phyloP scores from a whole-genome alignment of 371 early-diverging fungal species.

The Apophysomyces variabilis region DNA sequence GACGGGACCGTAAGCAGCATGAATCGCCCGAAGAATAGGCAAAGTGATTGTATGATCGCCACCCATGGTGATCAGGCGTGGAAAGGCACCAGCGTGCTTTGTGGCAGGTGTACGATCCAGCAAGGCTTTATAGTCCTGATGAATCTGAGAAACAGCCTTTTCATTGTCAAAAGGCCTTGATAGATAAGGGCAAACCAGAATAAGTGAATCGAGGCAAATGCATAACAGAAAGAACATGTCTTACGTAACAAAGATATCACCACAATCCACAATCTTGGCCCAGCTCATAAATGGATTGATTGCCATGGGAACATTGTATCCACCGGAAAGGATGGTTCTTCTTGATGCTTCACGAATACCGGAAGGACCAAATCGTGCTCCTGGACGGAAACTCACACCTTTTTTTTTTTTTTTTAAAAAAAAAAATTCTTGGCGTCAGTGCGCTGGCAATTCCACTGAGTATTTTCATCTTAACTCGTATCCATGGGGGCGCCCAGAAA shows the following conservation, averaged over 20 bases:
- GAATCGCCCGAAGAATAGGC: conserved; percentile 48
- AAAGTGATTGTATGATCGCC: conserved; percentile 53
- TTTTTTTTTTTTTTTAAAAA: not conserved
- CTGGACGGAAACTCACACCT: conserved; percentile 53
- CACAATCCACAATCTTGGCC: conserved; percentile 57
- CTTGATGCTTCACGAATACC: conserved; percentile 53
- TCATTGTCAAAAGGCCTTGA: conserved; percentile 24
- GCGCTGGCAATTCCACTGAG: no score
- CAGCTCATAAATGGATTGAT: conserved; percentile 52
- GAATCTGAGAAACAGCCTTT: conserved; percentile 20
- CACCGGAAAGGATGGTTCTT: conserved; percentile 36
- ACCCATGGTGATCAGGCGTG: conserved; percentile 47
- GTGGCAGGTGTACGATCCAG: conserved; percentile 18
- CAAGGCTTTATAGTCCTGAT: conserved; percentile 20
- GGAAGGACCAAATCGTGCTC: conserved; percentile 56
- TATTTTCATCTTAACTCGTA: not conserved
- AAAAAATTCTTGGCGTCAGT: no score
- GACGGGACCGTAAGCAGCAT: conserved; percentile 43
- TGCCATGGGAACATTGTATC: conserved; percentile 40
- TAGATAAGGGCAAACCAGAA: not conserved
- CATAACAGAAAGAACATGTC: not conserved
- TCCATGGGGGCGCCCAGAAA: conserved; percentile 45
- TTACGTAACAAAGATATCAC: conserved; percentile 35
- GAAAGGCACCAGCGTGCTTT: conserved; percentile 10
- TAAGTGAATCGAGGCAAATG: not conserved